Evolutionary conservation across 495 filamentous ascomycete species (phyloP), one percentile per base, ranked within the genome.

Genomic region (Lasiosphaeris hirsuta): DNA sequence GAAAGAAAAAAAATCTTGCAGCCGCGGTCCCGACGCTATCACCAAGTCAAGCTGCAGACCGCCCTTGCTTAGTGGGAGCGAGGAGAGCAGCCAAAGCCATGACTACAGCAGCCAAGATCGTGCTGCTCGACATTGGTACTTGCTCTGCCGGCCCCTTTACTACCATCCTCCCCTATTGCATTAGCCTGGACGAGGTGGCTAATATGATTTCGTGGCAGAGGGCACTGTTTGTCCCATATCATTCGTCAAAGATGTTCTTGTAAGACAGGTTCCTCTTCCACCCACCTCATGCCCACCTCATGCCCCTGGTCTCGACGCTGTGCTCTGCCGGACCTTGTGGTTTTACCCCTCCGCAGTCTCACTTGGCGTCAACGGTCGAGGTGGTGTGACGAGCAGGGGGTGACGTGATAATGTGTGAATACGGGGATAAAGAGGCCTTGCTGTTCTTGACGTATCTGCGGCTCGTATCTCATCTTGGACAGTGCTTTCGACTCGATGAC

Each of bases 201-300:
- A 75, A 78, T 71, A 66, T 58, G 57, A 38, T 55, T 36, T 38
- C 39, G 56, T 62, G 50, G 40, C 55, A 88, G 85, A 88, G 75
- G 85, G 85, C 58, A 88, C 85, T 19, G 81, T 88, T 51, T 87
- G 84, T 63, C 82, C 82, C 63, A 87, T 88, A 62, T 83, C 81
- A 63, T 88, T 88, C 69, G 85, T 88, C 71, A 87, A 87, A 70
- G 83, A 87, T 62, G 79, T 82, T 56, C 72, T 88, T 70, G 85
- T 88, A 77, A 79, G 84, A 65, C 64, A 59, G 38, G 56, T 60
- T 30, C 18, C 18, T 54, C 38, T 62, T 41, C 23, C 42, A 43
- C 41, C 13, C 46, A 47, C 61, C 33, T 39, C 57, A 44, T 41
- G 30, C 49, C 46, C 15, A 48, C 51, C 37, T 42, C 23, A n/a